phyloP scores from a whole-genome alignment of 768 basidiomycete genomes.

The Phlegmacium glaucopus region DNA sequence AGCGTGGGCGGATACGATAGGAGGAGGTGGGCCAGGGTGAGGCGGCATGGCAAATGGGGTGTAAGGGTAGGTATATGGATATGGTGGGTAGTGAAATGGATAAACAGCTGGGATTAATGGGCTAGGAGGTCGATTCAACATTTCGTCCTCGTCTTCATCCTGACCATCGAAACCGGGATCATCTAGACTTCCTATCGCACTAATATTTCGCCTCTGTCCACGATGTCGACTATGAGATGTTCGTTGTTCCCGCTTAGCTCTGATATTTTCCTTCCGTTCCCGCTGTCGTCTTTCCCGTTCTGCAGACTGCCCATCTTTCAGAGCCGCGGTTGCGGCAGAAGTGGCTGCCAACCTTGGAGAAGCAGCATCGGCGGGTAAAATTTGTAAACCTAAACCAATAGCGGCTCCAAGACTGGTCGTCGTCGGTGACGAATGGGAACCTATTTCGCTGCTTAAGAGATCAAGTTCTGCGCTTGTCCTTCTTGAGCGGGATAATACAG shows the following conservation, averaged over 20 bases:
- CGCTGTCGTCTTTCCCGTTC: slow-evolving; percentile 2
- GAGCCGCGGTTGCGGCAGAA: not conserved
- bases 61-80: slow-evolving; percentile 27
- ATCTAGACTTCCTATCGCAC: slow-evolving; percentile 3
- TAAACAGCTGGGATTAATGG: slow-evolving; percentile 27
- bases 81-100: slow-evolving; percentile 21
- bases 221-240: too few relatives aligned
- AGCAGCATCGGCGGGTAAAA: slow-evolving; percentile 4
- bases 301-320: slow-evolving; percentile 10
- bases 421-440: slow-evolving; percentile 3
- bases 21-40: not conserved
- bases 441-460: slow-evolving; percentile 24
- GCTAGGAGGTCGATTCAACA: slow-evolving; percentile 6
- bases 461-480: slow-evolving; percentile 29
- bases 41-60: slow-evolving; percentile 21
- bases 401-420: slow-evolving; percentile 19
- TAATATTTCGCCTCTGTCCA: too few relatives aligned
- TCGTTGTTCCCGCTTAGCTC: too few relatives aligned
- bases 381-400: slow-evolving; percentile 15
- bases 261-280: too few relatives aligned
- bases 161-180: slow-evolving; percentile 20
- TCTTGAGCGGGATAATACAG: slow-evolving; percentile 17
- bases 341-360: slow-evolving; percentile 5
- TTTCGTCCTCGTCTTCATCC: slow-evolving; percentile 10
- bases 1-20: not conserved